Evolutionary conservation across 306 rosid genomes (phyloP), one percentile per base, ranked within the genome.

Genomic region (Clitoria ternatea): DNA sequence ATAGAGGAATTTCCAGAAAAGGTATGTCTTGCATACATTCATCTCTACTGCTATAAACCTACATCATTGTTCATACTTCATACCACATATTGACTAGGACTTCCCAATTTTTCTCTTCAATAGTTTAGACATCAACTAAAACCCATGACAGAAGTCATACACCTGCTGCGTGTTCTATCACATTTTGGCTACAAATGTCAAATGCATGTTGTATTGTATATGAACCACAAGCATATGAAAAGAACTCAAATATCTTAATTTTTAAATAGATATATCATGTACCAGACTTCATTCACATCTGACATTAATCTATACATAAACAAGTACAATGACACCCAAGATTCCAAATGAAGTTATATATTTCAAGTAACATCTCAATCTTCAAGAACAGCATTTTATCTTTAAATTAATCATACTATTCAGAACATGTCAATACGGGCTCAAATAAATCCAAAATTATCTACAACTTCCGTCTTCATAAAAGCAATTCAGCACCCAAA

Each of bases 21-120:
- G 42, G 29, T 11, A 12, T 30, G 24, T 33, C 49, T 61, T n/a
- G 2, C 4, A 26, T 63, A 5, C 53, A 48, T 27, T 57, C 63
- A 49, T 49, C 66, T 47, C 26, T 36, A 48, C 65, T 35, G 13
- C 39, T 50, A 47, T 56, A 10, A 69, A 62, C 57, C 27, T 54
- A 54, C 56, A 55, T 55, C 69, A 26, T n/a, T n/a, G n/a, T n/a
- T n/a, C n/a, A n/a, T n/a, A 40, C 59, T 45, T 56, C 39, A 26
- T 44, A 40, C 13, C 11, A 53, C 10, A 27, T 20, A 62, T 48
- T 29, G 55, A 26, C 43, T 12, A 3, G 14, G 49, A 12, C 39
- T 22, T 70, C 73, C 24, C 65, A 54, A 24, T 44, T 33, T 29
- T 54, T 70, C 61, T 63, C 62, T 56, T 54, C 52, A 78, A 53